These are phyloP conservation scores for Candolleomyces eurysporus DNA, from an alignment of 768 basidiomycete species.

Conservation along the genomic window DNA sequence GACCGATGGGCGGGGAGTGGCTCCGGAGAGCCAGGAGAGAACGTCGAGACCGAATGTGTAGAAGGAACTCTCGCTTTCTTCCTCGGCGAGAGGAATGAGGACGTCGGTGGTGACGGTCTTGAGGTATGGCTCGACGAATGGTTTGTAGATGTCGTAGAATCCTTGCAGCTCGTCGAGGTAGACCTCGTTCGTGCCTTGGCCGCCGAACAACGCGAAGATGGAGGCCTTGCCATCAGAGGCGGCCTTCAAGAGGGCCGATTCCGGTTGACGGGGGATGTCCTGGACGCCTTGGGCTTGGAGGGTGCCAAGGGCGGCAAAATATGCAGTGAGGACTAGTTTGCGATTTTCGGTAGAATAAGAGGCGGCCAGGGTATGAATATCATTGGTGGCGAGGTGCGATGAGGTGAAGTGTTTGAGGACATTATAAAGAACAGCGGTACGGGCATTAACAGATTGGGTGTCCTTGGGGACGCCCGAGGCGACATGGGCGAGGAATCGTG, in stretches of 20 bases:
- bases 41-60: constrained; percentile 85
- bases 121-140: constrained; percentile 79
- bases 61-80: constrained; percentile 57
- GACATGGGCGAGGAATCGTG: constrained; percentile 80
- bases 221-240: constrained; percentile 61
- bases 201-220: constrained; percentile 93
- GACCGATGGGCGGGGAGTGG: constrained; percentile 66
- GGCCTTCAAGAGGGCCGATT: constrained; percentile 69
- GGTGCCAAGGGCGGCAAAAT: constrained; percentile 72
- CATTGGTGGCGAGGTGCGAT: constrained; percentile 66
- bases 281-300: constrained; percentile 57
- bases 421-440: constrained; percentile 67
- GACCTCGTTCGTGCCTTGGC: constrained; percentile 97
- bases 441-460: constrained; percentile 48
- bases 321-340: constrained; percentile 72
- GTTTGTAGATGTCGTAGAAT: constrained; percentile 88
- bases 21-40: constrained; percentile 78
- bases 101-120: constrained; percentile 58
- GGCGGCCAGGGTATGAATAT: constrained; percentile 82
- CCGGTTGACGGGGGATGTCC: constrained; percentile 55
- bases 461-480: constrained; percentile 61
- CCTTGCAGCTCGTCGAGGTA: constrained; percentile 95
- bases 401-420: constrained; percentile 77
- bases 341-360: constrained; percentile 73
- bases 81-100: constrained; percentile 67